Conservation (phyloP, 2,329 filamentous ascomycete species). For the Pseudogymnoascus destructans region DNA sequence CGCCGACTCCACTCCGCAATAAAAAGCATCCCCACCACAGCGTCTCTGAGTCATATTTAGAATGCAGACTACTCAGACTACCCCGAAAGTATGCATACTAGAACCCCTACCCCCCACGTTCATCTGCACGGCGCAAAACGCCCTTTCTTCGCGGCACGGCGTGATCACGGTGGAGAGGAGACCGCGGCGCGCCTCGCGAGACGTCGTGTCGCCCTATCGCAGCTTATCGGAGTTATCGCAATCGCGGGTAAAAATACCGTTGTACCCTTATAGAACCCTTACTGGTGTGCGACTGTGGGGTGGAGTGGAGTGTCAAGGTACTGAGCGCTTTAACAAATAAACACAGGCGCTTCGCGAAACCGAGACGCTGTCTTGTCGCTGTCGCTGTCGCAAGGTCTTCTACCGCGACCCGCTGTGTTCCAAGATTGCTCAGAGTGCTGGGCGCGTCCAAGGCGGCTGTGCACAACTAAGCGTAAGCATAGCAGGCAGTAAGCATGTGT, state of each 20-base stretch:
- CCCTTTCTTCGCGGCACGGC: background rate
- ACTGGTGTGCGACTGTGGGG: background rate
- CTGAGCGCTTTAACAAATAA: background rate
- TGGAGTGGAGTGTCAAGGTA: background rate
- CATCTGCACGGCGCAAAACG: background rate
- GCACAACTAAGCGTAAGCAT: background rate
- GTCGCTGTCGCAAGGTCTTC: background rate
- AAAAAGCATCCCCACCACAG: slow-evolving; percentile 17
- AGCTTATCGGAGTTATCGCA: background rate
- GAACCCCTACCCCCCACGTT: background rate
- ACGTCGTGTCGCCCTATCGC: background rate
- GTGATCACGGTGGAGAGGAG: background rate
- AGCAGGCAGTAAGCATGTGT: no score
- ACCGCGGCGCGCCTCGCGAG: background rate
- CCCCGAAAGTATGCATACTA: background rate
- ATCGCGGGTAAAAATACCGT: background rate
- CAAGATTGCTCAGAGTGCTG: background rate
- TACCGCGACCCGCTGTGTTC: background rate
- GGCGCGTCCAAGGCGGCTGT: background rate
- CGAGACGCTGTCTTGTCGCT: background rate
- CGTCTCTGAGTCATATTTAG: slow-evolving; percentile 25
- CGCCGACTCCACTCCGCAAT: slow-evolving; percentile 8
- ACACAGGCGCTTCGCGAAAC: background rate
- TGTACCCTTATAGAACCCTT: background rate
- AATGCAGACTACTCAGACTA: slow-evolving; percentile 11